Evolutionary conservation across 495 filamentous ascomycete species (phyloP).

Genomic region (Podospora bellae-mahoneyi): DNA sequence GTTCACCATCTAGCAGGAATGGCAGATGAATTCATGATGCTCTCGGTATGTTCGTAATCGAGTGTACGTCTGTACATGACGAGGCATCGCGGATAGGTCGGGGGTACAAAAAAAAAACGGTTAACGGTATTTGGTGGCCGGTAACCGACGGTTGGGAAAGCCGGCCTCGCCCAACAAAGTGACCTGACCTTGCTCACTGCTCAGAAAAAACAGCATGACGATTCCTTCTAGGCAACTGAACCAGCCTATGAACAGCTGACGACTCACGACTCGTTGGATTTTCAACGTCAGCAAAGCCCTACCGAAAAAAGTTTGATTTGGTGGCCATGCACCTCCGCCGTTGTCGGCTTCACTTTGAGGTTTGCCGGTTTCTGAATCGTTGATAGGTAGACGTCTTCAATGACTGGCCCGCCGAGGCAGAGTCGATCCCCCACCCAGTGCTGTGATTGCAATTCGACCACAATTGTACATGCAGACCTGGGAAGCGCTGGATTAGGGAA

Average conservation of each 20-base stretch:
- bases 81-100: not conserved
- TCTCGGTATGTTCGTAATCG: not conserved
- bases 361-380: not conserved
- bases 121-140: not conserved
- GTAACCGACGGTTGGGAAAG: not conserved
- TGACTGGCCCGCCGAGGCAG: not conserved
- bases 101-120: not conserved
- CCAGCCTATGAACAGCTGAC: not conserved
- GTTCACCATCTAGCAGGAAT: not conserved
- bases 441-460: constrained; percentile 1
- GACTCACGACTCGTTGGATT: constrained; percentile 1
- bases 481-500: constrained; percentile 9
- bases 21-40: not conserved
- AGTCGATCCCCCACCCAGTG: not conserved
- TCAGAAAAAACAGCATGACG: not conserved
- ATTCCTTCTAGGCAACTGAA: not conserved
- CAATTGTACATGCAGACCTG: not conserved
- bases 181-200: not conserved
- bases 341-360: constrained; percentile 4
- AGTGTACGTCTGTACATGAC: not conserved
- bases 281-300: not conserved
- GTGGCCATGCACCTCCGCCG: constrained; percentile 8
- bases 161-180: not conserved
- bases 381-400: not conserved
- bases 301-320: not conserved